phyloP scores from a whole-genome alignment of 192 early-diverging fungal species.

The Phlyctochytrium planicorne region DNA sequence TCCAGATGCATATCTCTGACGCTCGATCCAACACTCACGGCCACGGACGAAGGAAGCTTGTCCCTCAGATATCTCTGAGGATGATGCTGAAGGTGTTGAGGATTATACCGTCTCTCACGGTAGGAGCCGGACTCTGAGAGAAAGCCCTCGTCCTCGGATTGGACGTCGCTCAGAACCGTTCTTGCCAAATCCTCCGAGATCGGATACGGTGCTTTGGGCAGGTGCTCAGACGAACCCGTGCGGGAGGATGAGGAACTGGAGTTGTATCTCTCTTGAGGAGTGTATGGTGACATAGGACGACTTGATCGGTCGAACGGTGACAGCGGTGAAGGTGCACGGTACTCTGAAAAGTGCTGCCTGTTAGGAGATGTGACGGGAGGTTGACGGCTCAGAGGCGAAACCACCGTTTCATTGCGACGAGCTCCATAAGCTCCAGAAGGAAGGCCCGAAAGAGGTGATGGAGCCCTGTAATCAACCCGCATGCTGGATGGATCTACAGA shows the following conservation, averaged over 20 bases:
- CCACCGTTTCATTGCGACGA: background rate
- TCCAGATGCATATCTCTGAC: background rate
- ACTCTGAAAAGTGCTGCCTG: background rate
- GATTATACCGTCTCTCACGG: background rate
- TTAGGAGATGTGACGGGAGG: background rate
- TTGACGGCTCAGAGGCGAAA: background rate
- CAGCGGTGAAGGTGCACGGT: too few species aligned
- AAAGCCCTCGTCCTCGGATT: background rate
- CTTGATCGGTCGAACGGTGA: background rate
- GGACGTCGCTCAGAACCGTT: conserved; percentile 1
- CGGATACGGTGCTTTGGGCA: background rate
- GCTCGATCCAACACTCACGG: background rate
- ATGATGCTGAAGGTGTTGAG: too few species aligned
- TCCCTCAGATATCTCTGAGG: too few species aligned
- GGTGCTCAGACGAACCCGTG: background rate
- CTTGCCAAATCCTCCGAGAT: background rate
- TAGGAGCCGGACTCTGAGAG: background rate
- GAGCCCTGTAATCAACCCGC: too few species aligned
- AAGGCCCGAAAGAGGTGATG: too few species aligned
- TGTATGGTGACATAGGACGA: background rate
- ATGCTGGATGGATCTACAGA: too few species aligned
- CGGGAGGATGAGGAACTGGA: background rate
- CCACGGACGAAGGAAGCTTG: background rate
- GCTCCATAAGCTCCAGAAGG: too few species aligned
- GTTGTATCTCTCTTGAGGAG: background rate